Percentiles rank a stretch among this genome's conserved stretches.
Evolutionary conservation across 1,284 basidiomycete genomes (phyloP).

Genomic region (Gomphus sp.): DNA sequence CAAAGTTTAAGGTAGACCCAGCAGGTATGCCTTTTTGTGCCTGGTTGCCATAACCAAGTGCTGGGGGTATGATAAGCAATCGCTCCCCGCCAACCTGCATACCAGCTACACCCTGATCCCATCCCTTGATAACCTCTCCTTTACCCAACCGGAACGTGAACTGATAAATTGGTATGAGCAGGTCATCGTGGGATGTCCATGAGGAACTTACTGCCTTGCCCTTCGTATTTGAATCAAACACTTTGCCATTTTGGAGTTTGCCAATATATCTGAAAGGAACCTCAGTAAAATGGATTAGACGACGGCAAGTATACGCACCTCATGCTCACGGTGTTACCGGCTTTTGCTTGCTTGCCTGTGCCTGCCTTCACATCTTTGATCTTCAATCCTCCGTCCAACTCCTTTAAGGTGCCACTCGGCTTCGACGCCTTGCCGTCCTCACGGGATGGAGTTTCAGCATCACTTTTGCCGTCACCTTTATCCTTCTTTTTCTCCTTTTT

Average conservation of each 20-base stretch:
- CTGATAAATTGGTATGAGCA: slow-evolving; percentile 21
- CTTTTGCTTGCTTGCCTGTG: slow-evolving; percentile 76
- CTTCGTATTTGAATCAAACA: slow-evolving; percentile 85
- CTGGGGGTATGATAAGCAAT: slow-evolving; percentile 66
- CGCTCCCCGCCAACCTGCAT: slow-evolving; percentile 93
- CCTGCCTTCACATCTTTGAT: slow-evolving; percentile 75
- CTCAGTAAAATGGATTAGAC: background rate
- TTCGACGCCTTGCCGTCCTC: slow-evolving; percentile 14
- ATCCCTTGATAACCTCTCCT: slow-evolving; percentile 91
- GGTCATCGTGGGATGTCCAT: background rate
- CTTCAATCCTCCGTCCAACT: slow-evolving; percentile 67
- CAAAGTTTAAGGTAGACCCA: slow-evolving; percentile 65
- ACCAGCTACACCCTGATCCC: slow-evolving; percentile 88
- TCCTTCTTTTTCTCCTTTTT: slow-evolving; percentile 33
- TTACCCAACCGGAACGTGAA: slow-evolving; percentile 83
- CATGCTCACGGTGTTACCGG: slow-evolving; percentile 79
- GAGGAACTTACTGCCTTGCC: slow-evolving; percentile 65
- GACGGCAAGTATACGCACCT: slow-evolving; percentile 23
- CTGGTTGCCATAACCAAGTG: slow-evolving; percentile 58
- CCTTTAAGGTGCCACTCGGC: slow-evolving; percentile 27
- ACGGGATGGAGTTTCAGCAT: slow-evolving; percentile 21
- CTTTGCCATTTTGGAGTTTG: slow-evolving; percentile 76
- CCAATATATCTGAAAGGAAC: slow-evolving; percentile 54
- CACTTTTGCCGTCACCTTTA: slow-evolving; percentile 24
- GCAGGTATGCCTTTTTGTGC: slow-evolving; percentile 29